Base-by-base conservation (phyloP, 176 grass and related monocot species). In the Poa pratensis region DNA sequence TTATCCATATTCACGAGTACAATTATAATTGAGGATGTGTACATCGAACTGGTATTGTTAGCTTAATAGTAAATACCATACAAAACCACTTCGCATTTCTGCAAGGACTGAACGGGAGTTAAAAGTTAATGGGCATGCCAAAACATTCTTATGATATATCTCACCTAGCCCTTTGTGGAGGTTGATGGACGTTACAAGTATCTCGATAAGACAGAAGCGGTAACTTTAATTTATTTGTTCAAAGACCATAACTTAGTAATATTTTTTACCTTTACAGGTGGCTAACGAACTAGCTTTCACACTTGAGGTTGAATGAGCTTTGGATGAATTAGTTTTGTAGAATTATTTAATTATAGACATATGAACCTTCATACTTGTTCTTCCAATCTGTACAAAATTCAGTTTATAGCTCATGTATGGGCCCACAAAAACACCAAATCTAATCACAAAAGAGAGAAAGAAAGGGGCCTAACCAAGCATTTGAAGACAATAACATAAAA, bases 401-500 rank as follows among this genome's bases (percentile, higher is more conserved):
- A 69, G 52, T 30, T 15, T 64, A 62, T 62, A 27, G 43, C 22
- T 73, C 7, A 17, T 28, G 0, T 50, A 26, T 28, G 71, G 71
- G 71, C 17, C 5, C 14, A 15, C 43, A 71, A 74, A 9, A 28
- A 15, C 14, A 30, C 13, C 26, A 64, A 65, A 65, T 65, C 62
- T 34, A 6, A 18, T 18, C 34, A 14, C 61, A 30, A 64, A 64
- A 30, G 61, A 26, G 58, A 64, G 26, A 28, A 16, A 28, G 7
- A 13, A 23, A 14, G 22, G 49, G 14, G 22, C 20, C 26, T 43
- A 45, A 55, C 22, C 64, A 19, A 57, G 62, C 22, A 10, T 61
- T 61, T 52, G 3, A 76, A 32, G 8, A 53, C 51, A 78, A 34
- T 55, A 72, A 77, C 71, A 86, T 55, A 64, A 55, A 82, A 85